phyloP scores from a whole-genome alignment of 257 asterid species.

The Petunia secreta region DNA sequence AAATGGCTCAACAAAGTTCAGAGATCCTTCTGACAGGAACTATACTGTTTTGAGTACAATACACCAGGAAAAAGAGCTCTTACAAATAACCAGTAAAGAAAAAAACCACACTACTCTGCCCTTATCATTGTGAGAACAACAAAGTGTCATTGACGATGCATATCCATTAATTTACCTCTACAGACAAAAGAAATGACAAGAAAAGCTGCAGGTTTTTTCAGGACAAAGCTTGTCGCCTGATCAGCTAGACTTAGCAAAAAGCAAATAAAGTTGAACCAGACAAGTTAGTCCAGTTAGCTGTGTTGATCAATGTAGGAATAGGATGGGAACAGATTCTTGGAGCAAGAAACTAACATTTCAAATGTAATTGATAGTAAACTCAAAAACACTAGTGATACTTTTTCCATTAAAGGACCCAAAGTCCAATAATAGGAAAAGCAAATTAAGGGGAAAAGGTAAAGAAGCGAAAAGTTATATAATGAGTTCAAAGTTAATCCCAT shows the following conservation, averaged over 20 bases:
- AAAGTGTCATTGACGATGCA: not conserved
- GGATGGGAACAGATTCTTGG: not conserved
- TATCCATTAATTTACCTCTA: not conserved
- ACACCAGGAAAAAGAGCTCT: conserved; percentile 14
- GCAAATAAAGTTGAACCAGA: not conserved
- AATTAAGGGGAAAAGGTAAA: not conserved
- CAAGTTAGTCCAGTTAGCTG: not conserved
- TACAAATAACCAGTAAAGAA: not conserved
- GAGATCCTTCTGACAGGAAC: not conserved
- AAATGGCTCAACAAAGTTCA: not conserved
- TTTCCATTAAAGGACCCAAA: not conserved
- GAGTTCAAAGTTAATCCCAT: not conserved
- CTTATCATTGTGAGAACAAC: not conserved
- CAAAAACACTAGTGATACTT: not conserved
- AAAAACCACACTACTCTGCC: not conserved
- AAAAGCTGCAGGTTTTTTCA: conserved; percentile 1
- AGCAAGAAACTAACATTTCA: not conserved
- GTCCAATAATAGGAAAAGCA: not conserved
- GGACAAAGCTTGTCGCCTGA: not conserved
- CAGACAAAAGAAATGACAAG: not conserved
- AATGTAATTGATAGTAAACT: not conserved
- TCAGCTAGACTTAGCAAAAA: not conserved
- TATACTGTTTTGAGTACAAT: not conserved
- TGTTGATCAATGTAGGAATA: not conserved
- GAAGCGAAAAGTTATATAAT: not conserved